These are phyloP conservation scores for Mycena venus DNA, from an alignment of 768 basidiomycete genomes.

Conservation along the genomic window DNA sequence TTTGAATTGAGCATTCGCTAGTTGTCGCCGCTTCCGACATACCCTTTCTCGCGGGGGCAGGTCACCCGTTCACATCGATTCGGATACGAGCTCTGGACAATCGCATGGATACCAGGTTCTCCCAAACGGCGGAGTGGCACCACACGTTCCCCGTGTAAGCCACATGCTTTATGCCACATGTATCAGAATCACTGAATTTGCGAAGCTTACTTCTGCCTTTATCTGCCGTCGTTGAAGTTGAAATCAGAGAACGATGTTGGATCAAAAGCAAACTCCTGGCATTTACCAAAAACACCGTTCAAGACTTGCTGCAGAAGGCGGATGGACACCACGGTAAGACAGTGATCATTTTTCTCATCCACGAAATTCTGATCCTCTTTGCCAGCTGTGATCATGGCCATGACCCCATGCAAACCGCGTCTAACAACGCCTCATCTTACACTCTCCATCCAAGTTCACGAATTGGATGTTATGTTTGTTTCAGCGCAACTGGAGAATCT, in stretches of 20 bases:
- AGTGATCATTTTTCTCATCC: neutral
- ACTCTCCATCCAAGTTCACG: neutral
- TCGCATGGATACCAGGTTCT: too few species aligned
- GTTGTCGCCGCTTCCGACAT: too few species aligned
- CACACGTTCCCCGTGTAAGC: neutral
- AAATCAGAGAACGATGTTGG: neutral
- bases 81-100: too few species aligned
- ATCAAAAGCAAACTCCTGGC: neutral
- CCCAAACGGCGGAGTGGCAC: neutral
- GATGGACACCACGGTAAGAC: neutral
- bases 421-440: neutral
- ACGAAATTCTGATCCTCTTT: neutral
- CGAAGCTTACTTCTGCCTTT: neutral
- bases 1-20: too few species aligned
- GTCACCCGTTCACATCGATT: too few species aligned
- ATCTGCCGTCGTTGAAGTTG: neutral
- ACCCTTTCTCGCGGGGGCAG: too few species aligned
- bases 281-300: neutral
- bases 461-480: neutral
- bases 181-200: neutral
- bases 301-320: neutral
- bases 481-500: neutral
- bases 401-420: neutral
- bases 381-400: neutral
- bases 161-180: too few species aligned